Percentiles rank a stretch among this genome's conserved stretches.
Conservation (phyloP, 768 basidiomycete species). For the Tubosaeta brunneosetosa region DNA sequence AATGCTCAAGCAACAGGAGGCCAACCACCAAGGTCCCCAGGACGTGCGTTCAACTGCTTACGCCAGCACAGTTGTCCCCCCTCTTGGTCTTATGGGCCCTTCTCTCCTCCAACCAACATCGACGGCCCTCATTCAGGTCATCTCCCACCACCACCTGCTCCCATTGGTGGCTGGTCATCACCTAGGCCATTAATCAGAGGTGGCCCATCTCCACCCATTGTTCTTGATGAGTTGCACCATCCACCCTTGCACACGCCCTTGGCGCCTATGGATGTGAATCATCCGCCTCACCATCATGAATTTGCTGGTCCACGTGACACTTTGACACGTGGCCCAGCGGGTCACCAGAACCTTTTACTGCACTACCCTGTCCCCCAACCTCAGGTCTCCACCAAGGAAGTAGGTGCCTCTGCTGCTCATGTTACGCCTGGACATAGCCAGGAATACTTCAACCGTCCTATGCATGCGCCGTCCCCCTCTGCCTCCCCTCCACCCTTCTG, state of each 20-base stretch:
- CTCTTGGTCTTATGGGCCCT: slow-evolving; percentile 63
- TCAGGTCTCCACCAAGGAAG: slow-evolving; percentile 48
- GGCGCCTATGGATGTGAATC: slow-evolving; percentile 74
- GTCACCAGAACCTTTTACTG: slow-evolving; percentile 53
- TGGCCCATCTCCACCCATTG: slow-evolving; percentile 77
- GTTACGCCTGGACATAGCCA: slow-evolving; percentile 41
- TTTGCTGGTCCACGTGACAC: slow-evolving; percentile 47
- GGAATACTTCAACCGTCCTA: slow-evolving; percentile 53
- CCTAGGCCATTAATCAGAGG: slow-evolving; percentile 80
- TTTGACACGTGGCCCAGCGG: slow-evolving; percentile 46
- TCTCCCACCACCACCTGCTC: slow-evolving; percentile 58
- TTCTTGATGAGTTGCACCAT: slow-evolving; percentile 72
- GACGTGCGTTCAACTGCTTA: slow-evolving; percentile 72
- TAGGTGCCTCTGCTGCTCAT: slow-evolving; percentile 36
- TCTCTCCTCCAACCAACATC: slow-evolving; percentile 52
- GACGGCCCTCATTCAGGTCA: slow-evolving; percentile 52
- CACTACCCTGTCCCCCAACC: slow-evolving; percentile 68
- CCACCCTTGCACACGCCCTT: slow-evolving; percentile 62
- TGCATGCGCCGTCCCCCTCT: slow-evolving; percentile 45
- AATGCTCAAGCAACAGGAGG: slow-evolving; percentile 73
- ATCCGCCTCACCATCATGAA: slow-evolving; percentile 52
- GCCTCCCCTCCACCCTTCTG: slow-evolving; percentile 56
- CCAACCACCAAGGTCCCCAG: slow-evolving; percentile 75
- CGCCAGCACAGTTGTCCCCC: slow-evolving; percentile 15
- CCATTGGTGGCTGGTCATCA: slow-evolving; percentile 43